Conservation (phyloP, 352 stramenopile genomes). For the Phytophthora pistaciae region DNA sequence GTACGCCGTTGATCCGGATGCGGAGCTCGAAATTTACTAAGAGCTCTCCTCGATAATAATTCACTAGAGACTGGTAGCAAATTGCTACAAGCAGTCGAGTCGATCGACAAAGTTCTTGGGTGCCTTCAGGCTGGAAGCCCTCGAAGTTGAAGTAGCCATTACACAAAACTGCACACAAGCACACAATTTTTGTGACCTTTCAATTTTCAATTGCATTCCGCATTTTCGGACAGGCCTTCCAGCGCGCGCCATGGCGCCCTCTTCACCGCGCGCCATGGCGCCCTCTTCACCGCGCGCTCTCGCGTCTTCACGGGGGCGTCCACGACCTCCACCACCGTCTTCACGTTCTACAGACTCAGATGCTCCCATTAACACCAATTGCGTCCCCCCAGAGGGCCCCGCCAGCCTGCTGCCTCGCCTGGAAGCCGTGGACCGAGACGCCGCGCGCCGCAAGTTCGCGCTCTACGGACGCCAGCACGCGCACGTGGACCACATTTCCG, state of each 20-base stretch:
- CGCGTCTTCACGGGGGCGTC: not conserved
- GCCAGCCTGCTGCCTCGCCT: constrained; percentile 21
- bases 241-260: constrained; percentile 10
- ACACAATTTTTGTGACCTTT: not conserved
- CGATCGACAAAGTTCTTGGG: no score
- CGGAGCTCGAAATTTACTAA: constrained; percentile 56
- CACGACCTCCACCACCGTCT: not conserved
- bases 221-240: not conserved
- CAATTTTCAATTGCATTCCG: not conserved
- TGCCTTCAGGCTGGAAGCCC: no score
- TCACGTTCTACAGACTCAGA: constrained; percentile 2
- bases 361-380: not conserved
- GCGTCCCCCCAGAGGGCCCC: not conserved
- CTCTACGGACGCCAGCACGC: constrained; percentile 59
- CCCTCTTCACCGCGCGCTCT: constrained; percentile 15
- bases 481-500: constrained; percentile 40
- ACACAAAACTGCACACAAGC: not conserved
- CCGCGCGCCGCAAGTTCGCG: constrained; percentile 52
- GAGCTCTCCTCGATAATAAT: not conserved
- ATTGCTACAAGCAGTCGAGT: no score
- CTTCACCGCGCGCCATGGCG: constrained; percentile 30
- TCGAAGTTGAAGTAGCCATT: not conserved
- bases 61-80: no score
- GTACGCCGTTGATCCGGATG: constrained; percentile 75
- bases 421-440: constrained; percentile 33